Conservation (phyloP, 2,329 filamentous ascomycete genomes). For the Podosphaera leucotricha region DNA sequence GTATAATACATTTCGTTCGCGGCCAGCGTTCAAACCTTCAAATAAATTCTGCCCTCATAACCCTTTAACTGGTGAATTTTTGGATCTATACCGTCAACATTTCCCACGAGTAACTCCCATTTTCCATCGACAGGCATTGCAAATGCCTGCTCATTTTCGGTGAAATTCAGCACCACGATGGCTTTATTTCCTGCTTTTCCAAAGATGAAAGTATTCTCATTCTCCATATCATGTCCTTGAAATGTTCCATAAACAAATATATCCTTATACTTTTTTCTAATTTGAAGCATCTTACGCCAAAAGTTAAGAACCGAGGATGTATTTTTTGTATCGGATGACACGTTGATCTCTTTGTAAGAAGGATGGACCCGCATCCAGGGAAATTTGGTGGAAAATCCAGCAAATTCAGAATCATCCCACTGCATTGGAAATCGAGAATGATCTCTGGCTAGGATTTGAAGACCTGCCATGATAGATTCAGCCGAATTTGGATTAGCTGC, state of each 20-base stretch:
- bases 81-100: constrained; percentile 7
- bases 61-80: constrained; percentile 8
- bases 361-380: constrained; percentile 3
- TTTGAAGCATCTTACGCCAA: constrained; percentile 12
- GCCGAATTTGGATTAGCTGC: constrained; percentile 19
- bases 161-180: constrained; percentile 25
- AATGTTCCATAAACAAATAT: constrained; percentile 39
- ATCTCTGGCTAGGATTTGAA: constrained; percentile 39
- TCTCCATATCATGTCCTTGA: constrained; percentile 24
- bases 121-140: constrained; percentile 6
- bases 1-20: background rate
- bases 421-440: constrained; percentile 48
- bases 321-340: constrained; percentile 23
- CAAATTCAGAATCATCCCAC: constrained; percentile 34
- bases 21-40: background rate
- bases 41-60: constrained; percentile 17
- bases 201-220: constrained; percentile 23
- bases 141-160: constrained; percentile 15
- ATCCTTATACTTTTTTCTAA: constrained; percentile 25
- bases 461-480: constrained; percentile 23
- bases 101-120: constrained; percentile 12
- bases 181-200: constrained; percentile 17
- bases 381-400: constrained; percentile 30
- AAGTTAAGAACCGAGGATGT: constrained; percentile 12
- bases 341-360: constrained; percentile 24